These are phyloP conservation scores for Rubroshorea leprosula DNA, from an alignment of 345 rosid species.

Conservation along the genomic window DNA sequence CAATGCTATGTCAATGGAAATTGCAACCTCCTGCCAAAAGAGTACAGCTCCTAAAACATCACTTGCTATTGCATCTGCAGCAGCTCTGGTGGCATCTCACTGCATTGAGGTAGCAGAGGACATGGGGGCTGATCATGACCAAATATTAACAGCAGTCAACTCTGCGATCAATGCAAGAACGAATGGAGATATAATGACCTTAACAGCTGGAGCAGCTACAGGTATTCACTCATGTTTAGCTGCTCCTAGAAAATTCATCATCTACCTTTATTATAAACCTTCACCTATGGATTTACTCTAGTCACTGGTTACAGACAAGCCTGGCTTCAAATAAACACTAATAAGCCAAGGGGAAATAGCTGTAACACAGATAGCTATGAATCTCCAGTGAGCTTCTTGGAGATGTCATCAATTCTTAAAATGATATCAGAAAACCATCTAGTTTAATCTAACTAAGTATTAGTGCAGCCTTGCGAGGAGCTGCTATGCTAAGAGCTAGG, in stretches of 20 bases:
- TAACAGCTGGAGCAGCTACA: constrained; percentile 96
- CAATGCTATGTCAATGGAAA: constrained; percentile 36
- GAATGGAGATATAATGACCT: constrained; percentile 83
- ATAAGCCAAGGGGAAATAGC: background rate
- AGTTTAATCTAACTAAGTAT: no score
- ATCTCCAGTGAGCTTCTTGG: no score
- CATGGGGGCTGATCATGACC: constrained; percentile 83
- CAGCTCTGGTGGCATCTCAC: constrained; percentile 84
- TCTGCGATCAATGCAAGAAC: constrained; percentile 75
- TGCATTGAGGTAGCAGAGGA: constrained; percentile 93
- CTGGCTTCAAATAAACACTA: no score
- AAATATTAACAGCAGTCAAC: constrained; percentile 57
- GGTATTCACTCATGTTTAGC: constrained; percentile 33
- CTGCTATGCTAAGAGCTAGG: constrained; percentile 65
- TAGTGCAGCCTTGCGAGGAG: constrained; percentile 72
- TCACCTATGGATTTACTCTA: no score
- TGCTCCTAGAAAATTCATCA: constrained; percentile 7
- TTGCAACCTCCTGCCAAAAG: constrained; percentile 23
- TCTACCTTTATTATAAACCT: background rate
- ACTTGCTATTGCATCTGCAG: constrained; percentile 73
- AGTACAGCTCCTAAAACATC: constrained; percentile 35
- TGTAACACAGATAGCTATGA: background rate
- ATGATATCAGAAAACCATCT: no score
- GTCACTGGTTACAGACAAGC: background rate
- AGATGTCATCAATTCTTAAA: no score